Conservation (phyloP, 1,284 basidiomycete genomes). For the Meira nashicola region DNA sequence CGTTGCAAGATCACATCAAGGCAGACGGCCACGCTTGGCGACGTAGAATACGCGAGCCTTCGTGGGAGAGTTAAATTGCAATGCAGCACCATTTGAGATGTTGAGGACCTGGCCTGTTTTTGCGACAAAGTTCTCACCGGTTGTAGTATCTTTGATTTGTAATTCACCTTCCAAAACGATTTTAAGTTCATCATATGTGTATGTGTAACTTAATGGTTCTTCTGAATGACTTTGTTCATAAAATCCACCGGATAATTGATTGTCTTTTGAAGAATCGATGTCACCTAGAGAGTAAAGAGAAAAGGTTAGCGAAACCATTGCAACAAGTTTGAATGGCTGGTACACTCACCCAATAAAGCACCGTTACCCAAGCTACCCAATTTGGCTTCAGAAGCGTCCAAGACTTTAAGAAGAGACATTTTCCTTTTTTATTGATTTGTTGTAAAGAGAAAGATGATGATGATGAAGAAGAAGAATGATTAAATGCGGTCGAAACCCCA, state of each 20-base stretch:
- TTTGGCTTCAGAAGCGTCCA: constrained; percentile 14
- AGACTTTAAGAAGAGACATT: background rate
- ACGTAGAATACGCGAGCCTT: constrained; percentile 10
- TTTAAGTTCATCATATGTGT: constrained; percentile 21
- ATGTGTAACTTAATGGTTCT: constrained; percentile 15
- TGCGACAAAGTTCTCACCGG: constrained; percentile 11
- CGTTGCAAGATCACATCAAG: no score
- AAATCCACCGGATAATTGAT: constrained; percentile 13
- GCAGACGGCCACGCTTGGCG: no score
- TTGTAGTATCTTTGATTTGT: constrained; percentile 18
- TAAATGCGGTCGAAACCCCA: no score
- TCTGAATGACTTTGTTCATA: constrained; percentile 17
- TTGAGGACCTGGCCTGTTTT: constrained; percentile 20
- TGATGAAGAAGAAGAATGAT: no score
- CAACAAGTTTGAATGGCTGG: no score
- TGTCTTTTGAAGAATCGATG: constrained; percentile 12
- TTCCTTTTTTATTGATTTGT: background rate
- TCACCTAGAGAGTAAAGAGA: constrained; percentile 6
- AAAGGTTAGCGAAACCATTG: background rate
- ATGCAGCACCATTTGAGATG: constrained; percentile 19
- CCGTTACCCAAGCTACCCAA: constrained; percentile 18
- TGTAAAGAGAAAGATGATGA: background rate
- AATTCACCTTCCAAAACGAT: constrained; percentile 21
- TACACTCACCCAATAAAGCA: constrained; percentile 14
- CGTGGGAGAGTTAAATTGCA: constrained; percentile 17